phyloP scores from a whole-genome alignment of 257 asterid genomes.

The Ilex aquifolium region DNA sequence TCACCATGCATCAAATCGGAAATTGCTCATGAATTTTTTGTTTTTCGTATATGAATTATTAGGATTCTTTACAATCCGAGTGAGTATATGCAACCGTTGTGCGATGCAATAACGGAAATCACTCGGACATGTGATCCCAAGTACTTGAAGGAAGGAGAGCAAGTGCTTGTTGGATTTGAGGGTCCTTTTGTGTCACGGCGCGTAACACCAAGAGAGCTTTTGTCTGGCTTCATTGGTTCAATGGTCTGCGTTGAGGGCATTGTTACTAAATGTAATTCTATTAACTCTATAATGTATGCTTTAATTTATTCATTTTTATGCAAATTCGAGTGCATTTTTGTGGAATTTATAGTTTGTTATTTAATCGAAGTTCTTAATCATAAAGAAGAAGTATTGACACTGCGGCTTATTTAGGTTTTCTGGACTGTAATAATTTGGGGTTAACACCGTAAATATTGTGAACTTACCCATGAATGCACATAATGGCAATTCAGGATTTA shows the following conservation, averaged over 20 bases:
- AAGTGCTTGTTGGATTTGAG: slow-evolving; percentile 77
- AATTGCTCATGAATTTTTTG: not conserved
- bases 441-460: too few relatives aligned
- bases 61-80: slow-evolving; percentile 88
- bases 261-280: slow-evolving; percentile 71
- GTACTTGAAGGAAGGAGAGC: slow-evolving; percentile 93
- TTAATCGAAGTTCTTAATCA: too few relatives aligned
- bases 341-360: too few relatives aligned
- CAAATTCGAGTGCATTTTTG: too few relatives aligned
- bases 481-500: too few relatives aligned
- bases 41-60: not conserved
- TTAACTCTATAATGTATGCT: not conserved
- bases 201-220: slow-evolving; percentile 91
- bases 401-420: too few relatives aligned
- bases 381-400: too few relatives aligned
- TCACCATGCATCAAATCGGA: not conserved
- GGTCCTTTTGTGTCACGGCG: slow-evolving; percentile 94
- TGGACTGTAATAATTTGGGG: too few relatives aligned
- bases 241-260: slow-evolving; percentile 95
- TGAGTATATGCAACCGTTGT: slow-evolving; percentile 86
- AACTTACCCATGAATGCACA: too few relatives aligned
- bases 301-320: not conserved
- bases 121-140: slow-evolving; percentile 57
- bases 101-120: slow-evolving; percentile 77
- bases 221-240: slow-evolving; percentile 89